phyloP scores from a whole-genome alignment of 345 rosid species.

The Hibiscus tridactylites region DNA sequence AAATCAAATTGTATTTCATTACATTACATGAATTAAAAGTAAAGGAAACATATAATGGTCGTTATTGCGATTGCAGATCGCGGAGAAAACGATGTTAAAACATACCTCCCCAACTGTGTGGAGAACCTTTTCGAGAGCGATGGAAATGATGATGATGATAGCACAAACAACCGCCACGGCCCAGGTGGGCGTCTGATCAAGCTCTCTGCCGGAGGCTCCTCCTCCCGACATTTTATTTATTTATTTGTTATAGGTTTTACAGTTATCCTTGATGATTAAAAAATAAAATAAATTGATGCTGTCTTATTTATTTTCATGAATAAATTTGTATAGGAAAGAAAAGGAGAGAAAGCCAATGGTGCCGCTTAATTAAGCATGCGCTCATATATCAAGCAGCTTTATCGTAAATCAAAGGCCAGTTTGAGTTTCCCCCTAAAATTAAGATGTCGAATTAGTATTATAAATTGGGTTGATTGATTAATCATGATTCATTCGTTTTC shows the following conservation, averaged over 20 bases:
- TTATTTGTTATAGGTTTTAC: neutral
- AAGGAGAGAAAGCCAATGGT: neutral
- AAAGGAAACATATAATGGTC: no score
- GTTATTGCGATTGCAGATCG: no score
- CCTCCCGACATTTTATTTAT: conserved; percentile 48
- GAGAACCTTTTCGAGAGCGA: conserved; percentile 55
- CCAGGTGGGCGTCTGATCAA: conserved; percentile 95
- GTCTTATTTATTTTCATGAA: neutral
- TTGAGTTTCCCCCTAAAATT: neutral
- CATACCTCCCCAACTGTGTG: conserved; percentile 7
- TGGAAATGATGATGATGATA: conserved; percentile 57
- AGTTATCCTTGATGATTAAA: neutral
- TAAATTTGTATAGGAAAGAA: neutral
- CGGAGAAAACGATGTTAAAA: neutral
- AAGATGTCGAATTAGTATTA: neutral
- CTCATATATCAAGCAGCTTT: neutral
- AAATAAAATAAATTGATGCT: neutral
- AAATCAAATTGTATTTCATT: neutral
- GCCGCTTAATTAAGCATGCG: neutral
- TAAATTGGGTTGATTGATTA: neutral
- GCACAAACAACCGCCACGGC: conserved; percentile 77
- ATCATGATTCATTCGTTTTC: neutral
- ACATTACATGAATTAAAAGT: no score
- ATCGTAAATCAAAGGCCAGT: no score
- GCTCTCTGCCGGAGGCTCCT: conserved; percentile 37